Base-by-base conservation (phyloP, 1,139 yeast species). In the Candida anutae region DNA sequence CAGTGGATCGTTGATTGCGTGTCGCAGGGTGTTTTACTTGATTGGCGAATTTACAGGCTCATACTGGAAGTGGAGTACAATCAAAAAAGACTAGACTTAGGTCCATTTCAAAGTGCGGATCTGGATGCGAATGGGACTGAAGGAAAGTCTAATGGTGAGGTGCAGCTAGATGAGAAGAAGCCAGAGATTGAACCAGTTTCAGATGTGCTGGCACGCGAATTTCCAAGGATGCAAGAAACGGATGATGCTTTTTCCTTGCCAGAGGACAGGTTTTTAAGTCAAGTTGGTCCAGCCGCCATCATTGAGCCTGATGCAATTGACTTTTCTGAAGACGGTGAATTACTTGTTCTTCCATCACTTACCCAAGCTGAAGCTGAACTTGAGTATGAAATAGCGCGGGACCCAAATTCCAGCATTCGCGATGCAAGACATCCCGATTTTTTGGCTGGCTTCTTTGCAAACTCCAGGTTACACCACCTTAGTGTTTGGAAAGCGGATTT, bases 401-500 rank as follows among this genome's bases (percentile, higher is more conserved):
- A 17, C 9, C 19, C 19, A 8, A 17, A 17, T 8, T 8, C 9
- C 19, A 17, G 9, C 10, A 10, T 10, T 17, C 19, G 61, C 35
- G 79, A 77, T 46, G 83, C 93, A n/a, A 75, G 67, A 32, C 78
- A 83, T 44, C 95, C 95, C 0, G 73, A 75, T 26, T 90, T 87
- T 44, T 55, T 90, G 18, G 48, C 65, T 9, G 67, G 67, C 23
- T 90, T 81, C 48, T 88, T 87, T 51, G 70, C 78, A 5, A 75
- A 81, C 33, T 87, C 96, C 2, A 61, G 98, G 33, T 58, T 90
- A 16, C 98, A 90, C 45, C 95, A 85, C 50, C 58, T 90, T 27
- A 81, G 95, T 39, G 66, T 76, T 4, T 85, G 95, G 94, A 88
- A 87, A 48, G 71, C 87, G 0, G 84, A 79, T 27, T 58, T 90